Percentiles rank a stretch among this genome's conserved stretches.
Evolutionary conservation across 2,329 filamentous ascomycete genomes (phyloP).

Genomic region (Ambrosiella xylebori): DNA sequence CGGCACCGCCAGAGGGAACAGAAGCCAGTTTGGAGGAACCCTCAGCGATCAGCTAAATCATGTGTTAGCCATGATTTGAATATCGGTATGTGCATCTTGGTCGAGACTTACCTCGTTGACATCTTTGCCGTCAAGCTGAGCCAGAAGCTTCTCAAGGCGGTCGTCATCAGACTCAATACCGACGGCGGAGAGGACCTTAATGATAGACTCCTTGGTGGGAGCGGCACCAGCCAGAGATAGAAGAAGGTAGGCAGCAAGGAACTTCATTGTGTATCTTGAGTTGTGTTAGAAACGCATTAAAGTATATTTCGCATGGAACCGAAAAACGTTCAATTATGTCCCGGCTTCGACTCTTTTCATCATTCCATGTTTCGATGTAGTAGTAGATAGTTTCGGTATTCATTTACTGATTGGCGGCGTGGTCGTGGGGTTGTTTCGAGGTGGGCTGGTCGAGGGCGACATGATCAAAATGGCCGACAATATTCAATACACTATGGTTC

Average conservation of each 20-base stretch:
- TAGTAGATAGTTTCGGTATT: too few species aligned
- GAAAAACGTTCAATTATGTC: too few species aligned
- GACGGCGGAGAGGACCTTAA: conserved; percentile 75
- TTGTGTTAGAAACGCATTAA: not conserved
- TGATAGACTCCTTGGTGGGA: conserved; percentile 75
- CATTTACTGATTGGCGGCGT: not conserved
- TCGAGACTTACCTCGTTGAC: conserved; percentile 63
- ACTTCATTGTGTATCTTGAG: conserved; percentile 68
- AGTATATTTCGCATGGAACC: too few species aligned
- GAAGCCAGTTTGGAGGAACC: conserved; percentile 90
- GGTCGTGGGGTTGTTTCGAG: not conserved
- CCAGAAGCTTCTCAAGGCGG: conserved; percentile 70
- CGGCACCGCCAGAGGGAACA: conserved; percentile 81
- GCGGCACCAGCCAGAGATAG: conserved; percentile 75
- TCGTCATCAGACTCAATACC: conserved; percentile 86
- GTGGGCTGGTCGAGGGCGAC: too few species aligned
- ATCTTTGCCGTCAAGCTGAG: conserved; percentile 82
- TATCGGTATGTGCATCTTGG: not conserved
- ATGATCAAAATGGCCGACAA: too few species aligned
- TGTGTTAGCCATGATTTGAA: conserved; percentile 14
- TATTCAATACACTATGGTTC: not conserved
- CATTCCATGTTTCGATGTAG: too few species aligned
- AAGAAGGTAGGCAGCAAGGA: conserved; percentile 98
- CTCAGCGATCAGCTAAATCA: conserved; percentile 63
- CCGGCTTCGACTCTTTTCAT: too few species aligned